Evolutionary conservation across 371 early-diverging fungal species (phyloP), one percentile per base, ranked within the genome.

Genomic region (Lichtheimia ornata): DNA sequence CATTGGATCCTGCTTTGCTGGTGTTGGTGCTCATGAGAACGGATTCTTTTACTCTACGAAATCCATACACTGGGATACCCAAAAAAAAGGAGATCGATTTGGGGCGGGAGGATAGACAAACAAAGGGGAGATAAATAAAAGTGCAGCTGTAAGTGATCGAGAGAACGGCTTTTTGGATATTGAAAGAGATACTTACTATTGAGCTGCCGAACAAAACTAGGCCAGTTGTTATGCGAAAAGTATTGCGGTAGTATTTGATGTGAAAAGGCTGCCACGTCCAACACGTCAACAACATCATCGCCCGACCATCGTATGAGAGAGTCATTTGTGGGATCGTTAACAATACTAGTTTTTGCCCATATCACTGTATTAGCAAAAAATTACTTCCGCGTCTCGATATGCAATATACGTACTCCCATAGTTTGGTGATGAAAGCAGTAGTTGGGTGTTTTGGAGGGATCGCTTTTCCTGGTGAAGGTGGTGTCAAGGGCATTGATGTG

Each of bases 211-310:
- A 58, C 44, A 50, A 58, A 58, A 30, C 58, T 58, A 7, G 58
- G 47, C 47, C 50, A 58, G 14, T 58, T 58, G 30, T 40, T 58
- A 49, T 58, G 58, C 17, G 45, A 49, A 17, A 58, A 58, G 20
- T 58, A 58, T 22, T 58, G 58, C 49, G 58, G 50, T 13, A 58
- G 28, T 4, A 58, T 40, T 12, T 47, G 15, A 15, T 40, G 42
- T 1, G 58, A 50, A 50, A 58, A 58, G 3, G 27, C 50, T 17
- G 86, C 83, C 6, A 85, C 82, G 50, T 85, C 83, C 9, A 83
- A 72, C 13, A 88, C 86, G 57, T 84, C 81, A 53, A 88, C 85
- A 20, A 82, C 69, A 58, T 83, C 83, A 45, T 87, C 88, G 18
- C 41, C 54, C 0, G n/a, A 35, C 35, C 35, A 35, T 11, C 35